Percentiles rank a stretch among this genome's conserved stretches.
These are phyloP conservation scores for Tricholoma furcatifolium DNA, from an alignment of 768 basidiomycete species.

Conservation along the genomic window DNA sequence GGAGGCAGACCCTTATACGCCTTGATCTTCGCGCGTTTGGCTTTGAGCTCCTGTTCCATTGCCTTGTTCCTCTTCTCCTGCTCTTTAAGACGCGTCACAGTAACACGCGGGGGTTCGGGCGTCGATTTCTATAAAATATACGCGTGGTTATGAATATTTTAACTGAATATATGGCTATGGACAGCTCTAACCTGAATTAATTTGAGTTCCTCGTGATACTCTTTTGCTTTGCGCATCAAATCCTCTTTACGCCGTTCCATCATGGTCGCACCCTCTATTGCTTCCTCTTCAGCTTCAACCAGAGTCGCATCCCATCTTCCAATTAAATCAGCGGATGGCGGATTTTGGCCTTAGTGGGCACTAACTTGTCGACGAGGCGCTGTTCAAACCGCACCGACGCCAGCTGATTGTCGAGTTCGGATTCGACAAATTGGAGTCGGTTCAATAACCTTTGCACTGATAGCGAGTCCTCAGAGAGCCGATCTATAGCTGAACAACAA, in stretches of 20 bases:
- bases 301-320: slow-evolving; percentile 36
- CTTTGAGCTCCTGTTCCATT: slow-evolving; percentile 37
- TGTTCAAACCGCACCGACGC: slow-evolving; percentile 33
- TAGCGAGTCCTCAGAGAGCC: slow-evolving; percentile 30
- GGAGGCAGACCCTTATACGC: slow-evolving; percentile 52
- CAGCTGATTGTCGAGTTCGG: slow-evolving; percentile 35
- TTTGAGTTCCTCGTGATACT: slow-evolving; percentile 42
- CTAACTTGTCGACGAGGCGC: slow-evolving; percentile 36
- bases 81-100: slow-evolving; percentile 36
- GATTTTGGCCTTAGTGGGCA: not conserved
- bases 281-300: slow-evolving; percentile 20
- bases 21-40: slow-evolving; percentile 42
- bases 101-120: slow-evolving; percentile 29
- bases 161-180: not conserved
- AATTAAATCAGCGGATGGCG: not conserved
- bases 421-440: slow-evolving; percentile 32
- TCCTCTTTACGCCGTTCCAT: slow-evolving; percentile 40
- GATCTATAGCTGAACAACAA: slow-evolving; percentile 35
- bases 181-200: slow-evolving; percentile 25
- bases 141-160: not conserved
- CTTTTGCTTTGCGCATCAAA: slow-evolving; percentile 44
- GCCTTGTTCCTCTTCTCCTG: slow-evolving; percentile 37
- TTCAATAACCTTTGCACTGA: slow-evolving; percentile 30
- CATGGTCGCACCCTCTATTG: slow-evolving; percentile 25
- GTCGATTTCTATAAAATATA: slow-evolving; percentile 22